Evolutionary conservation across 257 asterid genomes (phyloP).

Genomic region (Solanum tarapatanum): DNA sequence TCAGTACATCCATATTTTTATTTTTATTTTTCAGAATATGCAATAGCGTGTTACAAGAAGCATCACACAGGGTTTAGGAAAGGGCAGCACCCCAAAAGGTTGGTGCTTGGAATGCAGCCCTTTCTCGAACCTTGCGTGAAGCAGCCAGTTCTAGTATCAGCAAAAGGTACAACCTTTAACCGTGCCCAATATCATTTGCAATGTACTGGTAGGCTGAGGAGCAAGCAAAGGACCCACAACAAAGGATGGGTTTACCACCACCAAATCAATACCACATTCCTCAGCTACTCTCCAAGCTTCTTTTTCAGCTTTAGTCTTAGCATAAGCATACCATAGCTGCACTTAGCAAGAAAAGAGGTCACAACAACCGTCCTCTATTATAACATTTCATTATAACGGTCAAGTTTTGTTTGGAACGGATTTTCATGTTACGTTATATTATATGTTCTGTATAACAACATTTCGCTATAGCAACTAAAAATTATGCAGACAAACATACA

Average conservation of each 20-base stretch:
- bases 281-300: constrained; percentile 73
- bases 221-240: constrained; percentile 85
- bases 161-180: constrained; percentile 39
- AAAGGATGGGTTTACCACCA: constrained; percentile 79
- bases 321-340: constrained; percentile 93
- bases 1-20: background rate
- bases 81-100: background rate
- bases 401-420: background rate
- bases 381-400: background rate
- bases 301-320: constrained; percentile 71
- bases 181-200: constrained; percentile 36
- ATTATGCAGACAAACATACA: background rate
- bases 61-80: background rate
- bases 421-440: background rate
- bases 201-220: constrained; percentile 84
- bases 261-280: constrained; percentile 54
- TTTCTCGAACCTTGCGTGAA: background rate
- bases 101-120: background rate
- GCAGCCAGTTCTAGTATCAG: background rate
- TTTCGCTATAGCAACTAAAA: background rate
- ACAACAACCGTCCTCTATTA: background rate
- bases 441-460: background rate
- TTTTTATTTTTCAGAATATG: background rate
- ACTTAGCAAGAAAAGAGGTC: background rate
- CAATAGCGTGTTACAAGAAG: background rate